Evolutionary conservation across 345 rosid genomes (phyloP).

Genomic region (Dimocarpus longan): DNA sequence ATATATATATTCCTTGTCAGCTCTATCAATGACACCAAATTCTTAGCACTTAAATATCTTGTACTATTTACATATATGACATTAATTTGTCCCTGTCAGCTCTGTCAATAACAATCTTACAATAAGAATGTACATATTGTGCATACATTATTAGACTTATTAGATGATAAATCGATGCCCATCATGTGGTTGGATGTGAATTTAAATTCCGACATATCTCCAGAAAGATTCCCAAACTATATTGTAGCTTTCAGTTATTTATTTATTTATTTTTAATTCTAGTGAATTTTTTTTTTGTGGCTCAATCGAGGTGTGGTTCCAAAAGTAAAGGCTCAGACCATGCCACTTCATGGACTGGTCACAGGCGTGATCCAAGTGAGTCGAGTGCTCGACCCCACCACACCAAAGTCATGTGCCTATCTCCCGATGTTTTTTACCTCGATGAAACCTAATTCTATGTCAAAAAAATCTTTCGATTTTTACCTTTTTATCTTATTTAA

Average conservation of each 20-base stretch:
- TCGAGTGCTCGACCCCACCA: conserved; percentile 16
- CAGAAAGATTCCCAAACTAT: neutral
- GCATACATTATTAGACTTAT: neutral
- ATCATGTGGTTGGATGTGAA: neutral
- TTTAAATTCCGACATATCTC: neutral
- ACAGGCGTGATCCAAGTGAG: conserved; percentile 8
- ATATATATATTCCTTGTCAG: neutral
- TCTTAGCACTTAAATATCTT: neutral
- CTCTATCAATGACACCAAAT: neutral
- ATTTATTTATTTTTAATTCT: too few relatives aligned
- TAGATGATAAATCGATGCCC: neutral
- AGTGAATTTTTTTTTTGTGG: too few relatives aligned
- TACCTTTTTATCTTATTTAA: too few relatives aligned
- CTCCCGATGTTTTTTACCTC: conserved; percentile 1
- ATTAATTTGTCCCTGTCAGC: too few relatives aligned
- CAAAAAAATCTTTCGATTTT: neutral
- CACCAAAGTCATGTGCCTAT: too few relatives aligned
- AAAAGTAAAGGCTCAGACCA: neutral
- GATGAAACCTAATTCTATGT: neutral
- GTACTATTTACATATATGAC: too few relatives aligned
- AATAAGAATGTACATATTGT: too few relatives aligned
- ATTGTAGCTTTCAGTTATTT: neutral
- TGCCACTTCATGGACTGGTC: neutral
- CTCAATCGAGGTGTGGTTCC: neutral
- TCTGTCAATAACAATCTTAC: too few relatives aligned